Conservation (phyloP, 2,329 filamentous ascomycete genomes). For the Fusarium anguioides region DNA sequence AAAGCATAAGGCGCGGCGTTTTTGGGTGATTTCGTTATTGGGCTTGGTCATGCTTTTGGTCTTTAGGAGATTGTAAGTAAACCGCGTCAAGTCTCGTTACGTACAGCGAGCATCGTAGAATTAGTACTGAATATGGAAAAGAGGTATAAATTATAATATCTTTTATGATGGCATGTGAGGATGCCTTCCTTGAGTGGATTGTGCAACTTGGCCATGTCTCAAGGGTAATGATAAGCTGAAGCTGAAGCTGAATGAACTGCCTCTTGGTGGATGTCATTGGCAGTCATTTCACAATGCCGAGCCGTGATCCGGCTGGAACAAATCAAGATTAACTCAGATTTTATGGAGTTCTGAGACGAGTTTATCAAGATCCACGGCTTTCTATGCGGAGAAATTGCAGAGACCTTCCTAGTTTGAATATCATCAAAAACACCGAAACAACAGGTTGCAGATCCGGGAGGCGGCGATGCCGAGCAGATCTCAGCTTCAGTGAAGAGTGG, state of each 20-base stretch:
- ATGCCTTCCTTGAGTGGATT: slow-evolving; percentile 12
- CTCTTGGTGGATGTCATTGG: neutral
- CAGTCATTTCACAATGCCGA: slow-evolving; percentile 21
- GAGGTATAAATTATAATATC: slow-evolving; percentile 7
- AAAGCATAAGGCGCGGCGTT: slow-evolving; percentile 38
- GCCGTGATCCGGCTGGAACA: slow-evolving; percentile 9
- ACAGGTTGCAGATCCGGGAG: slow-evolving; percentile 29
- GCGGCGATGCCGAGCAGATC: slow-evolving; percentile 38
- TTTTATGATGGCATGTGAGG: slow-evolving; percentile 14
- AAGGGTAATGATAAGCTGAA: neutral
- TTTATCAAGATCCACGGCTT: slow-evolving; percentile 16
- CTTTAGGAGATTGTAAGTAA: slow-evolving; percentile 21
- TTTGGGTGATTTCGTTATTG: slow-evolving; percentile 16
- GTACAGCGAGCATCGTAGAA: slow-evolving; percentile 2
- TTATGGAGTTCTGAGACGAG: neutral
- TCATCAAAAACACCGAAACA: slow-evolving; percentile 23
- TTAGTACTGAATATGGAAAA: slow-evolving; percentile 17
- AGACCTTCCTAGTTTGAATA: neutral
- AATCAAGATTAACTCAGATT: slow-evolving; percentile 16
- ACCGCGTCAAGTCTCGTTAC: slow-evolving; percentile 15
- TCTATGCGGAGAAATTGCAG: slow-evolving; percentile 13
- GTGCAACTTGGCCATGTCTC: neutral
- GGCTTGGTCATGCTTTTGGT: slow-evolving; percentile 3
- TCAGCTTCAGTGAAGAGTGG: slow-evolving; percentile 15
- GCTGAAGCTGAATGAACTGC: neutral